Percentiles rank a stretch among this genome's conserved stretches.
phyloP scores from a whole-genome alignment of 495 filamentous ascomycete species.

The Penicillium canariense region DNA sequence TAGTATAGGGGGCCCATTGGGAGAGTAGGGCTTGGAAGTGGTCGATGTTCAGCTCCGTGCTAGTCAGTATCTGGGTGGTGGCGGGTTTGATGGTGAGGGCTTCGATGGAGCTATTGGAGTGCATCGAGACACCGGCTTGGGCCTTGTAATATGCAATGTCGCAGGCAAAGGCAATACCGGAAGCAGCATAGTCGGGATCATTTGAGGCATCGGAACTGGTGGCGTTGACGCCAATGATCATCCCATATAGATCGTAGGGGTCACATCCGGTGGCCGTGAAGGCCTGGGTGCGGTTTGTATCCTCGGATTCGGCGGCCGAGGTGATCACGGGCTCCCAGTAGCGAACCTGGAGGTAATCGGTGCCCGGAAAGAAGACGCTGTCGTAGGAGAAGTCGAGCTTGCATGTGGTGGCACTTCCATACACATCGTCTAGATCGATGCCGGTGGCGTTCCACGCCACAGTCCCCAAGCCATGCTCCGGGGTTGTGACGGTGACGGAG shows the following conservation, averaged over 20 bases:
- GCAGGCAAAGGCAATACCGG: conserved; percentile 37
- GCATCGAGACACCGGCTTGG: conserved; percentile 34
- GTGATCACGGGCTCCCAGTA: conserved; percentile 40
- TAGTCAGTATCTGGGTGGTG: conserved; percentile 21
- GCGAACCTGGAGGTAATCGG: conserved; percentile 38
- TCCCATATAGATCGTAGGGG: conserved; percentile 39
- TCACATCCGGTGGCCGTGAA: conserved; percentile 34
- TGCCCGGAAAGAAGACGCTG: conserved; percentile 31
- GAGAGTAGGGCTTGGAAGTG: conserved; percentile 37
- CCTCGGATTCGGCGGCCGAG: conserved; percentile 11
- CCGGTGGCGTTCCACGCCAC: conserved; percentile 36
- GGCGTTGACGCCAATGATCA: conserved; percentile 37
- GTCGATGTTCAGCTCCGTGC: conserved; percentile 33
- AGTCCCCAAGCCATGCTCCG: conserved; percentile 11
- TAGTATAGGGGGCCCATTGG: conserved; percentile 38
- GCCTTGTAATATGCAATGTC: conserved; percentile 35
- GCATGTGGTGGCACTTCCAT: conserved; percentile 22
- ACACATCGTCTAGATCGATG: conserved; percentile 19
- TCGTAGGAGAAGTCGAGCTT: conserved; percentile 34
- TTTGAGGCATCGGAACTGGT: conserved; percentile 11
- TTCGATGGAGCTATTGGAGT: conserved; percentile 42
- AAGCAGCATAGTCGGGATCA: conserved; percentile 22
- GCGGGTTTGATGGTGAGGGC: conserved; percentile 20
- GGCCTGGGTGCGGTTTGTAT: conserved; percentile 17
- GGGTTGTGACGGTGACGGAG: conserved; percentile 23